A percentile compares a stretch with the other conserved stretches of the same genome.
Conservation (phyloP, 2,329 filamentous ascomycete species). For the Penicillium sp. region DNA sequence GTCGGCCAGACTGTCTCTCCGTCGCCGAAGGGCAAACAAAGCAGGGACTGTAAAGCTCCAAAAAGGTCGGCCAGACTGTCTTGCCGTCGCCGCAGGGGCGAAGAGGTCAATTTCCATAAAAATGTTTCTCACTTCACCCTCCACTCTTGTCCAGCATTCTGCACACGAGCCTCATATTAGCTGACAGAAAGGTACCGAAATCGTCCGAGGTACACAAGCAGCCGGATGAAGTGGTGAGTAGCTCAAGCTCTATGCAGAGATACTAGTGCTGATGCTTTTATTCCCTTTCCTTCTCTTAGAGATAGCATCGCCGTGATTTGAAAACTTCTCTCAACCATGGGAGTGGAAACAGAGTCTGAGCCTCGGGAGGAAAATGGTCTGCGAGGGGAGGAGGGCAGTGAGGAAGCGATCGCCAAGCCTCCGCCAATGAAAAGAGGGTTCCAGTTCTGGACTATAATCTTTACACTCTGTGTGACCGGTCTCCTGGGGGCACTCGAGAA, state of each 20-base stretch:
- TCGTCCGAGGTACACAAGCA: background rate
- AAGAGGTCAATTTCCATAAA: too few species aligned
- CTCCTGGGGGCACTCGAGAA: conserved; percentile 38
- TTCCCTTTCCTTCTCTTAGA: background rate
- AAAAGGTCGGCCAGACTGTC: background rate
- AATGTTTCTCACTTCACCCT: too few species aligned
- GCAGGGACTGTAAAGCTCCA: too few species aligned
- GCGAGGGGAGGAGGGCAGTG: background rate
- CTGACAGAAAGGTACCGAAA: too few species aligned
- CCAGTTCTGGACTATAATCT: background rate
- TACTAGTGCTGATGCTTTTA: background rate
- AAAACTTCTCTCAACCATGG: background rate
- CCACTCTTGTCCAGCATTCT: too few species aligned
- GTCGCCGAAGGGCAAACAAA: background rate
- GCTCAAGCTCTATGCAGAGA: background rate
- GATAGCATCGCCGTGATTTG: background rate
- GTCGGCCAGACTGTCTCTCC: background rate
- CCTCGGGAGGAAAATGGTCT: background rate
- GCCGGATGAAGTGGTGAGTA: background rate
- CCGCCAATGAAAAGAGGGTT: background rate
- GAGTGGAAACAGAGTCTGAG: background rate
- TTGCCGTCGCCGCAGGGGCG: background rate
- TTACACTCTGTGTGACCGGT: conserved; percentile 18
- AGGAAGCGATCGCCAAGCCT: background rate
- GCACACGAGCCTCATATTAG: too few species aligned